Evolutionary conservation across 2,329 filamentous ascomycete species (phyloP), one percentile per base, ranked within the genome.

Genomic region (Diaporthe sp.): DNA sequence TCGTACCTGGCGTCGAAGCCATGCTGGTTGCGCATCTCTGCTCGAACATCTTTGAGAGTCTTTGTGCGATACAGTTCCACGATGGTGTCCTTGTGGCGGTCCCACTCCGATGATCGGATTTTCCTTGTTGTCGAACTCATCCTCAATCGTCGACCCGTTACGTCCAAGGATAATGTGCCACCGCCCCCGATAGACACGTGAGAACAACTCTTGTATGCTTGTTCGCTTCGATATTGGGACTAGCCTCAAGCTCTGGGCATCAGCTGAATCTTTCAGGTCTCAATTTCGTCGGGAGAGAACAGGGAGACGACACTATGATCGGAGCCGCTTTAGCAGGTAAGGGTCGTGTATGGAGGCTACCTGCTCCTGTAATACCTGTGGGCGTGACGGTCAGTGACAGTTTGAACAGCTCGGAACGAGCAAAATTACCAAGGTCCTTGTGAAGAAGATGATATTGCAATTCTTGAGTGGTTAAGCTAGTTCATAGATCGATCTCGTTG

Each of bases 1-100:
- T n/a, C n/a, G n/a, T n/a, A n/a, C 28, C 61, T 65, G 42, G 61
- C 61, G 9, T 65, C 4, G n/a, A 65, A 65, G 28, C 42, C 25
- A 10, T 49, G 39, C 39, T 15, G 61, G 25, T 7, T 12, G 0
- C 15, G 25, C 61, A 65, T 65, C 42, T 22, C 25, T 34, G 10
- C 61, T 65, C 42, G 42, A 6, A 65, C 61, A 34, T 49, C 61
- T n/a, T 49, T 65, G 8, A 65, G 61, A 4, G 15, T 28, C 2
- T 65, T 65, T 4, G 1, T 1, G 2, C 17, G n/a, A 13, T 65
- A 65, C 1, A 65, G 42, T 6, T 49, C 61, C 28, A 34, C 9
- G 34, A 65, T 65, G 28, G 20, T 28, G 25, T 49, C 61, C 17
- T 65, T 65, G 42, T 65, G 42, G 9, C 9, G 25, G 4, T 47